Percentiles rank a stretch among this genome's conserved stretches.
Evolutionary conservation across 2,329 filamentous ascomycete species (phyloP).

Genomic region (Cladosporium austrohemisphaericum): DNA sequence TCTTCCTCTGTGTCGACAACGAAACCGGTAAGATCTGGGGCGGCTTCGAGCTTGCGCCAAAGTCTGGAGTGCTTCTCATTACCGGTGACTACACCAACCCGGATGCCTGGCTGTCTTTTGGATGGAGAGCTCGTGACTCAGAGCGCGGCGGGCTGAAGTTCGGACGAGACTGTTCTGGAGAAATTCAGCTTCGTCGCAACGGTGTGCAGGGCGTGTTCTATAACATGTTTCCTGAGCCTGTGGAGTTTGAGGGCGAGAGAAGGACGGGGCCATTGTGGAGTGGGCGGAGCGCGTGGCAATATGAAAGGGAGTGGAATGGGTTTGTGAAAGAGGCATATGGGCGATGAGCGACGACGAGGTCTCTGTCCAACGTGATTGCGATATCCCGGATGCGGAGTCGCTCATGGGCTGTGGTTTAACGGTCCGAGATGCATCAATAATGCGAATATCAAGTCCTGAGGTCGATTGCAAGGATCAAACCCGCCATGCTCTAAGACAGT

Average conservation of each 20-base stretch:
- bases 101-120: constrained; percentile 20
- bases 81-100: constrained; percentile 25
- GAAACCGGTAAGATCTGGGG: constrained; percentile 44
- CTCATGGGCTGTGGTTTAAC: too few relatives aligned
- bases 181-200: constrained; percentile 25
- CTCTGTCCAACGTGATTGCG: too few relatives aligned
- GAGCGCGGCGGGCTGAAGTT: constrained; percentile 28
- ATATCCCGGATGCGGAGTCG: too few relatives aligned
- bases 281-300: constrained; percentile 23
- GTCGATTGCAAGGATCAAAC: too few relatives aligned
- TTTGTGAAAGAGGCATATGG: constrained; percentile 30
- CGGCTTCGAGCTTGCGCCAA: constrained; percentile 42
- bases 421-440: too few relatives aligned
- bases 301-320: constrained; percentile 28
- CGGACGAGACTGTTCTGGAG: constrained; percentile 33
- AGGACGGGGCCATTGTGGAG: constrained; percentile 22
- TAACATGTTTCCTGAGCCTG: constrained; percentile 26
- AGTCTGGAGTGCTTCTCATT: constrained; percentile 44
- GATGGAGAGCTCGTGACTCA: constrained; percentile 34
- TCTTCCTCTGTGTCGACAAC: constrained; percentile 39
- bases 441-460: too few relatives aligned
- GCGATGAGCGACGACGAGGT: too few relatives aligned
- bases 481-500: too few relatives aligned
- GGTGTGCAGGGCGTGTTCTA: constrained; percentile 25
- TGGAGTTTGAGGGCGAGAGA: constrained; percentile 30